Evolutionary conservation across 1,284 basidiomycete species (phyloP).

Genomic region (Omphalotus olearius): DNA sequence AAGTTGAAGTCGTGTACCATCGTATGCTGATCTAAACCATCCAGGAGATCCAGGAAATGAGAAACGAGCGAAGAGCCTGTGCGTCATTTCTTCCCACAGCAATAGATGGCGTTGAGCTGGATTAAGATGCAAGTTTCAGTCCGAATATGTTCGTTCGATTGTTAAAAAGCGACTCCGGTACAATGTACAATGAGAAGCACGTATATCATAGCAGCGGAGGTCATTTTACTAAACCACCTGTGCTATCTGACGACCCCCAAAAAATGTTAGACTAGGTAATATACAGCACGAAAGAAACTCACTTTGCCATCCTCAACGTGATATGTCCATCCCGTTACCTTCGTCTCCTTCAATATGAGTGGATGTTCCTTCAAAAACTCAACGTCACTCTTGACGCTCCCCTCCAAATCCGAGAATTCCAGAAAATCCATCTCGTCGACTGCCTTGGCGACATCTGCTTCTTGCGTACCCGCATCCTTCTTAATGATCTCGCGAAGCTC

Average conservation of each 20-base stretch:
- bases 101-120: no score
- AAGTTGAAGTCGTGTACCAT: no score
- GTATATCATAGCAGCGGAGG: background rate
- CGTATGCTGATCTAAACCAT: no score
- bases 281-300: background rate
- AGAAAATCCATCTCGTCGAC: conserved; percentile 56
- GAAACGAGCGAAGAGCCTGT: no score
- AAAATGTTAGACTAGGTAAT: background rate
- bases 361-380: conserved; percentile 14
- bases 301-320: conserved; percentile 14
- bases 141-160: no score
- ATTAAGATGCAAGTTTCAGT: no score
- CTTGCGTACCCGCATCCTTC: conserved; percentile 21
- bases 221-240: conserved; percentile 4
- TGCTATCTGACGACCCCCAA: background rate
- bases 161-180: background rate
- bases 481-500: conserved; percentile 49
- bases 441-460: conserved; percentile 30
- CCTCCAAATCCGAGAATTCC: conserved; percentile 38
- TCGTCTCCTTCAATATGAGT: conserved; percentile 12
- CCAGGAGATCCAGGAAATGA: no score
- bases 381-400: conserved; percentile 15
- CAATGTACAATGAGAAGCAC: background rate
- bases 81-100: no score
- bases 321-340: conserved; percentile 15